Evolutionary conservation across 768 basidiomycete species (phyloP), one percentile per base, ranked within the genome.

Genomic region (Podaxis sp.): DNA sequence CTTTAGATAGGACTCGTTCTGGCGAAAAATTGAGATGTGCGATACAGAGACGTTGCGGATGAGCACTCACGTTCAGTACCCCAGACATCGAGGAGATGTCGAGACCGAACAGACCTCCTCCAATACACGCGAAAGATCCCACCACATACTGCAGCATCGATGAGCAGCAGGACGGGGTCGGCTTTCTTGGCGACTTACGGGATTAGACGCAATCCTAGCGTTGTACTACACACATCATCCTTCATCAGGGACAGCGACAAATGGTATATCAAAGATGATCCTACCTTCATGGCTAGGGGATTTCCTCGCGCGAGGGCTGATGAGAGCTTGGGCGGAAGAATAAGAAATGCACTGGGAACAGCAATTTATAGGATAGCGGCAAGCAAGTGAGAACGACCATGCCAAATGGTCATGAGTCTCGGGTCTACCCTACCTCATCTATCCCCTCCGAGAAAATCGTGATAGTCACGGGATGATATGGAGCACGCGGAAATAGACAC

Each of bases 71-170:
- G 58, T 69, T 87, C 64, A 90, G 73, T 55, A 90, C 87, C 6
- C 86, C 88, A 54, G 89, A 88, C 89, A 90, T 90, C 68, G 88
- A 90, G 67, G 88, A 88, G 68, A 91, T 89, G 77, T 91, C 89
- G 76, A 91, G 70, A 70, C 89, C 89, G 68, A 90, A 91, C 38
- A 91, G 81, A 52, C 87, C 87, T 65, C 89, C 88, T 38, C 89
- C 89, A 63, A 91, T 90, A 70, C 89, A 91, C 71, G 89, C 89
- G 72, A 91, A 91, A 16, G 87, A 84, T 32, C 89, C 89, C 58
- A 90, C 89, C 60, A 90, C 71, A 70, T 90, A 90, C 88, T 90
- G 63, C 28, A 59, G 14, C 11, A 10, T 5, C 10, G n/a, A 7
- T 58, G 42, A 61, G 42, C 38, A 36, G 23, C 23, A 60, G 23